These are phyloP conservation scores for Eurotiales sp. DNA, from an alignment of 2,329 filamentous ascomycete species.

Conservation along the genomic window DNA sequence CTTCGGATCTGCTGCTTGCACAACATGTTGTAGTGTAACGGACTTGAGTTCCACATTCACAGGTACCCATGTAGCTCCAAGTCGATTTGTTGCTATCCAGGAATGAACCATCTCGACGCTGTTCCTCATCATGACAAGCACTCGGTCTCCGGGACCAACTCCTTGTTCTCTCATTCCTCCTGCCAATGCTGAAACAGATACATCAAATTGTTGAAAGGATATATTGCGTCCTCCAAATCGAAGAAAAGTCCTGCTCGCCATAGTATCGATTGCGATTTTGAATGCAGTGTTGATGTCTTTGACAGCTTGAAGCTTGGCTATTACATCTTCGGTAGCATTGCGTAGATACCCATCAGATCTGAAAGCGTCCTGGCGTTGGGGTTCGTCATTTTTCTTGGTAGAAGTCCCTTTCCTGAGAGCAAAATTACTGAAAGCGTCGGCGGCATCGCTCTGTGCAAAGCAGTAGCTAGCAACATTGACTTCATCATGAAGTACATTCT, in stretches of 20 bases:
- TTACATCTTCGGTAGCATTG: not conserved
- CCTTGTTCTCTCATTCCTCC: not conserved
- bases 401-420: slow-evolving; percentile 1
- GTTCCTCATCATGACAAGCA: slow-evolving; percentile 2
- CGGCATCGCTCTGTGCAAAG: slow-evolving; percentile 3
- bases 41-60: slow-evolving; percentile 4
- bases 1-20: slow-evolving; percentile 1
- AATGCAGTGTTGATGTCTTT: slow-evolving; percentile 5
- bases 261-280: slow-evolving; percentile 1
- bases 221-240: slow-evolving; percentile 1
- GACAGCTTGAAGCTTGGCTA: slow-evolving; percentile 1
- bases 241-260: not conserved
- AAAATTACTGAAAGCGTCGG: slow-evolving; percentile 1
- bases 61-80: slow-evolving; percentile 1
- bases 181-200: slow-evolving; percentile 4
- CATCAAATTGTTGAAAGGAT: slow-evolving; percentile 1
- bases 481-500: slow-evolving; percentile 6
- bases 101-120: slow-evolving; percentile 3
- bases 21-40: slow-evolving; percentile 1
- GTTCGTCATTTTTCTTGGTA: not conserved
- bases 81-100: slow-evolving; percentile 3
- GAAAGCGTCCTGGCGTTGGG: not conserved
- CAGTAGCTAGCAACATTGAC: slow-evolving; percentile 5
- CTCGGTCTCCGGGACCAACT: slow-evolving; percentile 3
- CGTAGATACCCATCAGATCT: not conserved